Conservation (phyloP, 176 grass and related monocot genomes). For the Pharus latifolius region DNA sequence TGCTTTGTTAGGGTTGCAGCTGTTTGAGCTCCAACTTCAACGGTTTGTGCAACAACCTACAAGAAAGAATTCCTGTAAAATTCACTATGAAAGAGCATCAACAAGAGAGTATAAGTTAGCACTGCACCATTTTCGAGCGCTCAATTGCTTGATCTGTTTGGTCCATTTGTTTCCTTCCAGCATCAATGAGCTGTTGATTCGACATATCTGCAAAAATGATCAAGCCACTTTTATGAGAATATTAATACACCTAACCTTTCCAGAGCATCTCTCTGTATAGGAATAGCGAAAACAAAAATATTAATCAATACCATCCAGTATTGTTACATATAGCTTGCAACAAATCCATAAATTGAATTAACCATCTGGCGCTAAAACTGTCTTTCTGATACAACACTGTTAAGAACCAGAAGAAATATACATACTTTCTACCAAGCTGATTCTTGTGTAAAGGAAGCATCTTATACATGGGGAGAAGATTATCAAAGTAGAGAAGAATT, state of each 20-base stretch:
- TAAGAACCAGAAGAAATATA: too few species aligned
- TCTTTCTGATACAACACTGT: too few species aligned
- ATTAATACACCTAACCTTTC: neutral
- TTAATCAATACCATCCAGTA: too few species aligned
- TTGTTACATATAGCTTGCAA: too few species aligned
- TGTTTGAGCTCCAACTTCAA: conserved; percentile 96
- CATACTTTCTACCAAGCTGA: too few species aligned
- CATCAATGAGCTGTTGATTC: conserved; percentile 81
- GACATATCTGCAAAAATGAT: conserved; percentile 62
- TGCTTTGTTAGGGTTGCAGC: conserved; percentile 75
- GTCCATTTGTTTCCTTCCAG: conserved; percentile 87
- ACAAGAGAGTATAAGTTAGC: neutral
- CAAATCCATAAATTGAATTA: too few species aligned
- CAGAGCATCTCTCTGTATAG: neutral
- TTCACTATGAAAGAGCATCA: neutral
- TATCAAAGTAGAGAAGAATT: too few species aligned
- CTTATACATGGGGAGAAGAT: too few species aligned
- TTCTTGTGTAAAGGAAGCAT: too few species aligned
- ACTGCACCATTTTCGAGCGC: conserved; percentile 71
- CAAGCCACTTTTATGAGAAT: conserved; percentile 7
- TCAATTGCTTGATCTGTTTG: conserved; percentile 94
- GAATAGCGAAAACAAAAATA: too few species aligned
- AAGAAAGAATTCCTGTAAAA: conserved; percentile 16
- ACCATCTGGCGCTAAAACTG: too few species aligned
- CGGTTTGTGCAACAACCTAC: conserved; percentile 92